These are phyloP conservation scores for Halenospora varia DNA, from an alignment of 495 filamentous ascomycete genomes.

Conservation along the genomic window DNA sequence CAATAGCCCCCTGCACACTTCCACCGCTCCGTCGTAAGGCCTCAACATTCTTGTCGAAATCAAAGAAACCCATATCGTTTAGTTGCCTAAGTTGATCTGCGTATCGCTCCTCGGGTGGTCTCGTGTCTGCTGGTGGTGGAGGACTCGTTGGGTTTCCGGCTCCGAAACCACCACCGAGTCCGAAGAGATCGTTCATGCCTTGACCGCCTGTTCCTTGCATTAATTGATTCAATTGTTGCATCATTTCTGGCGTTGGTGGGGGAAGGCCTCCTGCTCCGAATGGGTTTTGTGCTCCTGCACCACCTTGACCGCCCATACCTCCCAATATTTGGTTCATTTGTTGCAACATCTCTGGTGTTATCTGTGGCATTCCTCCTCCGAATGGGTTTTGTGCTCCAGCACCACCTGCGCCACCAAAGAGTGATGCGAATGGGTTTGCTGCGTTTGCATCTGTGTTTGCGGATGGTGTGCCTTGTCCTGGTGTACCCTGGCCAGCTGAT, in stretches of 20 bases:
- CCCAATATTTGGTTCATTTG: constrained; percentile 45
- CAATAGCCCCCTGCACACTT: constrained; percentile 91
- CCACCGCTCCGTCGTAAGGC: constrained; percentile 87
- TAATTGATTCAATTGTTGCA: constrained; percentile 42
- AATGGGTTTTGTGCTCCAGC: constrained; percentile 38
- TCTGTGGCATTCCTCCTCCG: constrained; percentile 28
- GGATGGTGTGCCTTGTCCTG: too few relatives aligned
- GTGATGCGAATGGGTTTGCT: constrained; percentile 24
- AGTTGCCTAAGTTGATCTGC: constrained; percentile 86
- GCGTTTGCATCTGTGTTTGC: constrained; percentile 2
- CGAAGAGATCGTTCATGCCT: background rate
- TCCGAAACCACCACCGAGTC: too few relatives aligned
- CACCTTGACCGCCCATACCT: constrained; percentile 20
- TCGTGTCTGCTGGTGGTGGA: constrained; percentile 63
- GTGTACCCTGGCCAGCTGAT: constrained; percentile 10
- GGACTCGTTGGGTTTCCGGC: constrained; percentile 32
- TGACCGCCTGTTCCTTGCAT: constrained; percentile 27
- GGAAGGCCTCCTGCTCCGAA: constrained; percentile 24
- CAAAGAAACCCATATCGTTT: constrained; percentile 99
- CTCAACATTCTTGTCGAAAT: constrained; percentile 89
- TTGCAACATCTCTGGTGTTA: constrained; percentile 24
- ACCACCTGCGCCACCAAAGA: constrained; percentile 28
- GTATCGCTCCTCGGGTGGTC: constrained; percentile 91
- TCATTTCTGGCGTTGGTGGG: constrained; percentile 29
- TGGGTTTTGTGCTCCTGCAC: constrained; percentile 33